Conservation (phyloP, 2,329 filamentous ascomycete genomes). For the Ilyonectria sp. region DNA sequence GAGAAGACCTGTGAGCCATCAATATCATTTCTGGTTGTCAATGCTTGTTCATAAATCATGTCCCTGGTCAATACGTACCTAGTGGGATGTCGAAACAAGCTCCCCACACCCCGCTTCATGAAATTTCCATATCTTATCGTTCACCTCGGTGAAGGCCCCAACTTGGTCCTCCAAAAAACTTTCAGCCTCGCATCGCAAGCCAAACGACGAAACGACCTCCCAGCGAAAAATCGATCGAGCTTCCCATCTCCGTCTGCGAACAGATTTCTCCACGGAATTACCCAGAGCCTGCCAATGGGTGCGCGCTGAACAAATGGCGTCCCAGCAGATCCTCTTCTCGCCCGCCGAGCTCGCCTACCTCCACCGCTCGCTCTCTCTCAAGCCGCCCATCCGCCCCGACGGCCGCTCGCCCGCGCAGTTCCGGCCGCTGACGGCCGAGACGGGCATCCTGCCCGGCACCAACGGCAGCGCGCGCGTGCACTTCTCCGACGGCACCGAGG, state of each 20-base stretch:
- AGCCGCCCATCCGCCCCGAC: slow-evolving; percentile 90
- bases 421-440: slow-evolving; percentile 91
- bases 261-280: too few relatives aligned
- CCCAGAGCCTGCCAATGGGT: slow-evolving; percentile 1
- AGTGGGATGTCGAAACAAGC: slow-evolving; percentile 24
- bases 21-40: neutral
- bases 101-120: slow-evolving; percentile 44
- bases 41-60: neutral
- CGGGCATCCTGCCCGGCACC: slow-evolving; percentile 87
- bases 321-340: slow-evolving; percentile 84
- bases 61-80: neutral
- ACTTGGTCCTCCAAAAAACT: slow-evolving; percentile 46
- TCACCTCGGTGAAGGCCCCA: slow-evolving; percentile 50
- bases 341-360: slow-evolving; percentile 97
- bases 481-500: slow-evolving; percentile 95
- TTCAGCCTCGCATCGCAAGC: slow-evolving; percentile 31
- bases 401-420: slow-evolving; percentile 88
- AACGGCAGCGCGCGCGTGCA: slow-evolving; percentile 96
- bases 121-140: slow-evolving; percentile 51
- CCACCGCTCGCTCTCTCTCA: slow-evolving; percentile 85
- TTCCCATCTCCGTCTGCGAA: neutral
- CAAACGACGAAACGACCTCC: slow-evolving; percentile 21
- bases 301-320: slow-evolving; percentile 66
- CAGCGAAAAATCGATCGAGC: neutral
- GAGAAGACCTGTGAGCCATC: neutral